These are phyloP conservation scores for Plenodomus biglobosus DNA, from an alignment of 2,329 filamentous ascomycete species.

Conservation along the genomic window DNA sequence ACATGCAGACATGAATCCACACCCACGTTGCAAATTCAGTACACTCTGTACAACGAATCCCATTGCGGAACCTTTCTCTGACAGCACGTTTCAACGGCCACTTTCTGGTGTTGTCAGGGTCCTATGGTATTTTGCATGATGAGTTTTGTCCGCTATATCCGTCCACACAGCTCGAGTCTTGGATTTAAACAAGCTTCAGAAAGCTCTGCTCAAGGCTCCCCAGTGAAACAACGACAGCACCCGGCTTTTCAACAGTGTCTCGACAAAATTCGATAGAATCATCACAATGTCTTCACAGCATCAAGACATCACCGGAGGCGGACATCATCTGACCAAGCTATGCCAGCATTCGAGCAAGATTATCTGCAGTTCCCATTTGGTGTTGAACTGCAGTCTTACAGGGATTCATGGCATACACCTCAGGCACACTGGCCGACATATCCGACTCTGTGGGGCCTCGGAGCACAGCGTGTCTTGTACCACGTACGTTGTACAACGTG, in stretches of 20 bases:
- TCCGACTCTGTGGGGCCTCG: constrained; percentile 62
- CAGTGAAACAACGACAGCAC: constrained; percentile 11
- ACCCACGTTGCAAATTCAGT: not conserved
- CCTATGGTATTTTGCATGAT: not conserved
- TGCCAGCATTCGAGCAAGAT: constrained; percentile 59
- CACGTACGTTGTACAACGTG: constrained; percentile 58
- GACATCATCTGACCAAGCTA: constrained; percentile 61
- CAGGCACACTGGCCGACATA: constrained; percentile 57
- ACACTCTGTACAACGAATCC: not conserved
- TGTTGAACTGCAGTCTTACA: constrained; percentile 55
- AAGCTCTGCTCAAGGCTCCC: constrained; percentile 6
- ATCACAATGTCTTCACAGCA: constrained; percentile 21
- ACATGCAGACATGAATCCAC: not conserved
- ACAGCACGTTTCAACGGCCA: constrained; percentile 2
- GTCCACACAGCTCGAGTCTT: constrained; percentile 37
- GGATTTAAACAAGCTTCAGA: constrained; percentile 18
- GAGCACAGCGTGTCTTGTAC: constrained; percentile 61
- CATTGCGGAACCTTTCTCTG: not conserved
- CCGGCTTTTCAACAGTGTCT: not conserved
- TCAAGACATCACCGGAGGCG: constrained; percentile 54
- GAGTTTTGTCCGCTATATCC: constrained; percentile 10
- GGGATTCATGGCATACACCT: constrained; percentile 54
- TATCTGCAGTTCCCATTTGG: constrained; percentile 54
- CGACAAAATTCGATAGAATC: constrained; percentile 4
- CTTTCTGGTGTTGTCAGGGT: not conserved